phyloP scores from a whole-genome alignment of 2,329 filamentous ascomycete genomes.

The Penicillium sclerotigenum region DNA sequence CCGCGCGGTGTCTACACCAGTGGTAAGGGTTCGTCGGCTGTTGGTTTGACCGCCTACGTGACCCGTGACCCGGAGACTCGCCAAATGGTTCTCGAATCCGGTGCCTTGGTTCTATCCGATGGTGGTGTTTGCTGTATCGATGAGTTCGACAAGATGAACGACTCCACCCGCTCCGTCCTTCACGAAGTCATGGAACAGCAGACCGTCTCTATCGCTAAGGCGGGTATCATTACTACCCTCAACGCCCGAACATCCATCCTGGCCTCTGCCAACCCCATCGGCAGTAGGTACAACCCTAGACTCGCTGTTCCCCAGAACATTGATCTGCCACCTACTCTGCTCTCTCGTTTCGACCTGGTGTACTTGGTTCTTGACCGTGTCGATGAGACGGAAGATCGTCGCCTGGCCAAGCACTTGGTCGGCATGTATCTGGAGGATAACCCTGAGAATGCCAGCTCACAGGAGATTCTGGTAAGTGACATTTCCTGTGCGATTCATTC shows the following conservation, averaged over 20 bases:
- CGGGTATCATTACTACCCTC: constrained; percentile 78
- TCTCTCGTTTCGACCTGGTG: constrained; percentile 94
- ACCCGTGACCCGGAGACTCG: constrained; percentile 71
- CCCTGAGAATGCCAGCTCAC: constrained; percentile 72
- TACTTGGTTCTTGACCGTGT: constrained; percentile 94
- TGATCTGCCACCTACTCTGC: constrained; percentile 87
- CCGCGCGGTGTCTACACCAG: constrained; percentile 79
- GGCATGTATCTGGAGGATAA: constrained; percentile 96
- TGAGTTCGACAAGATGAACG: constrained; percentile 78
- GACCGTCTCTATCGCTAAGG: constrained; percentile 74
- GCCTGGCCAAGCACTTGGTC: constrained; percentile 85
- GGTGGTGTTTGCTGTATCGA: constrained; percentile 76
- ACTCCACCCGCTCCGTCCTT: constrained; percentile 68
- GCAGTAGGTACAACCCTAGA: constrained; percentile 95
- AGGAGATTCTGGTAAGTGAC: constrained; percentile 75
- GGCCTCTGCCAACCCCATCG: constrained; percentile 95
- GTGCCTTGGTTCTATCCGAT: constrained; percentile 69
- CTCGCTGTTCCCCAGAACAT: constrained; percentile 97
- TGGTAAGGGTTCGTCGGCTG: constrained; percentile 71
- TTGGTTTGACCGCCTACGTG: constrained; percentile 74
- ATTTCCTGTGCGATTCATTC: not conserved
- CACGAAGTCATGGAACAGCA: constrained; percentile 83
- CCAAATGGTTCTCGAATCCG: constrained; percentile 71
- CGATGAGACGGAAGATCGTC: constrained; percentile 84
- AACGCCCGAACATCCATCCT: constrained; percentile 95